phyloP scores from a whole-genome alignment of 768 basidiomycete genomes.

The Paxillus rubicundulus region DNA sequence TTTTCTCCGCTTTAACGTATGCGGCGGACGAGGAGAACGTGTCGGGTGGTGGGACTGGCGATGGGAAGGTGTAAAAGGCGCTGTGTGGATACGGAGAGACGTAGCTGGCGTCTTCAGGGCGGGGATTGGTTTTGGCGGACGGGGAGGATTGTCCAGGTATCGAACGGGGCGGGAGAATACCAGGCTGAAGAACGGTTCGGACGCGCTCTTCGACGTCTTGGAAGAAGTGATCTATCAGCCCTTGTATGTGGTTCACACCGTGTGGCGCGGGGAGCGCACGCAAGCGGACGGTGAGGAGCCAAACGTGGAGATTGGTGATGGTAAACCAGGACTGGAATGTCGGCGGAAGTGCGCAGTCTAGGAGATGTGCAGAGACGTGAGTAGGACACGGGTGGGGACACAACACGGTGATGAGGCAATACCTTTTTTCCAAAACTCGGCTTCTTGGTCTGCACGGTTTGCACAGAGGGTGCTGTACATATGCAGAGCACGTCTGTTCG shows the following conservation, averaged over 20 bases:
- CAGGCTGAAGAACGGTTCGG: slow-evolving; percentile 72
- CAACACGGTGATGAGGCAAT: slow-evolving; percentile 11
- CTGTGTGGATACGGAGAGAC: slow-evolving; percentile 22
- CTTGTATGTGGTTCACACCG: slow-evolving; percentile 71
- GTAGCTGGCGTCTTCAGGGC: slow-evolving; percentile 20
- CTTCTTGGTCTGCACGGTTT: slow-evolving; percentile 55
- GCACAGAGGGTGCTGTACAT: slow-evolving; percentile 60
- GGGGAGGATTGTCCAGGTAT: slow-evolving; percentile 10
- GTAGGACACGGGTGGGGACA: neutral
- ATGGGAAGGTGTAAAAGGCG: slow-evolving; percentile 27
- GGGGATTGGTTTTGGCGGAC: slow-evolving; percentile 13
- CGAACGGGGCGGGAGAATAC: slow-evolving; percentile 26
- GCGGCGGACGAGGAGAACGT: slow-evolving; percentile 28
- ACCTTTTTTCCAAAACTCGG: slow-evolving; percentile 66
- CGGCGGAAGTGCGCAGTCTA: slow-evolving; percentile 82
- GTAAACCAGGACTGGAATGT: slow-evolving; percentile 99
- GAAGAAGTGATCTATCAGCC: slow-evolving; percentile 92
- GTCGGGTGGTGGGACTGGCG: slow-evolving; percentile 22
- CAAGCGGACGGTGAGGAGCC: slow-evolving; percentile 85
- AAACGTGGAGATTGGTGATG: slow-evolving; percentile 87
- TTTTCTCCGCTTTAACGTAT: slow-evolving; percentile 28
- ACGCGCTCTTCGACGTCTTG: slow-evolving; percentile 90
- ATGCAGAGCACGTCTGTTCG: slow-evolving; percentile 54
- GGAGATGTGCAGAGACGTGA: neutral
- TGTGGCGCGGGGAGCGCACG: slow-evolving; percentile 73